Conservation (phyloP, 106 monocot species). For the Apostasia ramifera region DNA sequence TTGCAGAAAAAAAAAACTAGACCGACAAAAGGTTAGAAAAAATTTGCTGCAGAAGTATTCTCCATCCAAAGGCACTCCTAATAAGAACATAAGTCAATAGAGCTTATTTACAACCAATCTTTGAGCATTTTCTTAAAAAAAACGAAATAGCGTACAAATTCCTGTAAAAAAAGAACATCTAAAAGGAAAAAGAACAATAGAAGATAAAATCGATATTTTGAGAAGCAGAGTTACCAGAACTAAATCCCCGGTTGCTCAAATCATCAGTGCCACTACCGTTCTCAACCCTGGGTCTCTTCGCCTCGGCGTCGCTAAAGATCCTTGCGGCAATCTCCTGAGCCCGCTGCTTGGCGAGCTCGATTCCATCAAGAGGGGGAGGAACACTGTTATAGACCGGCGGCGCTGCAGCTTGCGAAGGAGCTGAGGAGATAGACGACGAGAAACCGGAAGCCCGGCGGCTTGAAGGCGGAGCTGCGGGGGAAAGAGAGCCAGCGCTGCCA, state of each 20-base stretch:
- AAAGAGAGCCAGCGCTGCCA: background rate
- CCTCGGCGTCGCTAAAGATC: constrained; percentile 43
- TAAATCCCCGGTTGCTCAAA: constrained; percentile 12
- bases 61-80: background rate
- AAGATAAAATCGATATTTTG: background rate
- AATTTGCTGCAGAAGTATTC: background rate
- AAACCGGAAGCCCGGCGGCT: constrained; percentile 17
- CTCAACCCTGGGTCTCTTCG: constrained; percentile 44
- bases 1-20: too few relatives aligned
- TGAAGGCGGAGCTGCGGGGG: constrained; percentile 1
- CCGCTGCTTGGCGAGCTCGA: constrained; percentile 54
- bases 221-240: background rate
- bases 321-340: constrained; percentile 65
- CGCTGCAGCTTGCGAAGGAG: background rate
- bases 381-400: constrained; percentile 40
- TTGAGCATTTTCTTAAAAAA: background rate
- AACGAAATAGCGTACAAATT: background rate
- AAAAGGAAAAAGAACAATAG: background rate
- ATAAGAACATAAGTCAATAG: background rate
- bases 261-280: constrained; percentile 23
- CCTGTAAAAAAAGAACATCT: background rate
- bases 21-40: too few relatives aligned
- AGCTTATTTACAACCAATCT: background rate
- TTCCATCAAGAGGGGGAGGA: constrained; percentile 33
- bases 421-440: constrained; percentile 13